Conservation (phyloP, 2,329 filamentous ascomycete species). For the Apiospora pterosperma region DNA sequence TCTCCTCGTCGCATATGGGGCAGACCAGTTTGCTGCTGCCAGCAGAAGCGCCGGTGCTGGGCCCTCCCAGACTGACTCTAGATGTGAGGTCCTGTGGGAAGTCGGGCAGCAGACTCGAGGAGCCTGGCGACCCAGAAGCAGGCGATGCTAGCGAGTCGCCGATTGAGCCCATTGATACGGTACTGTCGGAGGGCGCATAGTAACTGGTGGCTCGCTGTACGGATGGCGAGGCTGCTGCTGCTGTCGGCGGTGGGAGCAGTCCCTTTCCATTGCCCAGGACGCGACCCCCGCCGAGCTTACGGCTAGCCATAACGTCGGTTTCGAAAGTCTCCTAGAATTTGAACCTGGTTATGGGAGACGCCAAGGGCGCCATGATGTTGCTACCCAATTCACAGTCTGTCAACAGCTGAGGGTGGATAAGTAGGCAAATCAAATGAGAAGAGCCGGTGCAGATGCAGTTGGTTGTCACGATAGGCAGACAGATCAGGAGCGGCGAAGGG, state of each 20-base stretch:
- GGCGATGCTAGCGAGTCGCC: slow-evolving; percentile 52
- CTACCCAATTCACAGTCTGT: not conserved
- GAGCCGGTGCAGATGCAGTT: not conserved
- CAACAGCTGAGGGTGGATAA: not conserved
- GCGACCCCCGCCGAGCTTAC: slow-evolving; percentile 88
- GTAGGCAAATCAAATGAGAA: not conserved
- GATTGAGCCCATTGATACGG: slow-evolving; percentile 72
- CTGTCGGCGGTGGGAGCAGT: slow-evolving; percentile 58
- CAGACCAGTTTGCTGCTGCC: slow-evolving; percentile 74
- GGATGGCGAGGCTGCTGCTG: slow-evolving; percentile 27
- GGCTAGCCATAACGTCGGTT: slow-evolving; percentile 64
- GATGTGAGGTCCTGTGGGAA: slow-evolving; percentile 76
- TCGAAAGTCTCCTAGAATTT: slow-evolving; percentile 7
- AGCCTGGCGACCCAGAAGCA: slow-evolving; percentile 35
- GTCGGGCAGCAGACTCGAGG: slow-evolving; percentile 61
- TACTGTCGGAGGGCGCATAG: slow-evolving; percentile 63
- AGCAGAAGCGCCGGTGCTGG: slow-evolving; percentile 52
- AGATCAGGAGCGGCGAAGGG: not conserved
- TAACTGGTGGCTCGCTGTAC: slow-evolving; percentile 47
- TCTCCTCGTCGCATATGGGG: slow-evolving; percentile 98
- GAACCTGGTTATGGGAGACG: not conserved
- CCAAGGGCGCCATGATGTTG: not conserved
- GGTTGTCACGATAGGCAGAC: not conserved
- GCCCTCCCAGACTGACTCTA: slow-evolving; percentile 66
- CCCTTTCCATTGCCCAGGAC: slow-evolving; percentile 84